Evolutionary conservation across 768 basidiomycete genomes (phyloP).

Genomic region (Psilocybe sp.): DNA sequence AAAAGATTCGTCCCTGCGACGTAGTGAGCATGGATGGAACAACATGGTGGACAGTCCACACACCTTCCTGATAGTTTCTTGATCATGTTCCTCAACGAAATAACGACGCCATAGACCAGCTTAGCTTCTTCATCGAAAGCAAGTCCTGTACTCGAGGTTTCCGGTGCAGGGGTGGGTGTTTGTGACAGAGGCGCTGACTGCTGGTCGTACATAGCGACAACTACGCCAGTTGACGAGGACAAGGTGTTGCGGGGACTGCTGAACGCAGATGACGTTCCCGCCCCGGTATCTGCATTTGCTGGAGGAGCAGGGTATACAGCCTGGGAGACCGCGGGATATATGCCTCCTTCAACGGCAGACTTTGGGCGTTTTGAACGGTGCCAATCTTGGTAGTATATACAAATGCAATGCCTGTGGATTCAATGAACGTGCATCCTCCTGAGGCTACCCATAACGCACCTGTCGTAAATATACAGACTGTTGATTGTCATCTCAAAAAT

Average conservation of each 20-base stretch:
- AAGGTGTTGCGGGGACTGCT: conserved; percentile 68
- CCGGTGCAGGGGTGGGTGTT: conserved; percentile 27
- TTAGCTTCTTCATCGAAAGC: conserved; percentile 98
- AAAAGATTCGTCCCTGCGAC: conserved; percentile 82
- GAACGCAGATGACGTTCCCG: conserved; percentile 35
- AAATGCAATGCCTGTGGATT: conserved; percentile 73
- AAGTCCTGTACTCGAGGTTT: conserved; percentile 51
- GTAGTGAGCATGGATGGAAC: not conserved
- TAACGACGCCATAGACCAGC: conserved; percentile 92
- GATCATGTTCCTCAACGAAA: conserved; percentile 91
- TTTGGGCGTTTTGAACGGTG: conserved; percentile 75
- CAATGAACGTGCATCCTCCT: not conserved
- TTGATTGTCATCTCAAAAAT: conserved; percentile 70
- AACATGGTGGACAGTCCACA: conserved; percentile 8
- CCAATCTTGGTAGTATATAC: conserved; percentile 97
- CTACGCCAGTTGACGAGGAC: conserved; percentile 59
- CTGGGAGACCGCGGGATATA: conserved; percentile 79
- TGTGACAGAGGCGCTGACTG: conserved; percentile 36
- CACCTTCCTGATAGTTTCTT: conserved; percentile 90
- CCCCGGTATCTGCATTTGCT: conserved; percentile 27
- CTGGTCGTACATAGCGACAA: conserved; percentile 53
- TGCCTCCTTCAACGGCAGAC: conserved; percentile 67
- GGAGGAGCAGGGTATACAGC: conserved; percentile 44
- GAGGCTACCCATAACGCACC: conserved; percentile 40
- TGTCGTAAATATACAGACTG: conserved; percentile 92